These are phyloP conservation scores for Trifolium repens DNA, from an alignment of 306 rosid species.

Conservation along the genomic window DNA sequence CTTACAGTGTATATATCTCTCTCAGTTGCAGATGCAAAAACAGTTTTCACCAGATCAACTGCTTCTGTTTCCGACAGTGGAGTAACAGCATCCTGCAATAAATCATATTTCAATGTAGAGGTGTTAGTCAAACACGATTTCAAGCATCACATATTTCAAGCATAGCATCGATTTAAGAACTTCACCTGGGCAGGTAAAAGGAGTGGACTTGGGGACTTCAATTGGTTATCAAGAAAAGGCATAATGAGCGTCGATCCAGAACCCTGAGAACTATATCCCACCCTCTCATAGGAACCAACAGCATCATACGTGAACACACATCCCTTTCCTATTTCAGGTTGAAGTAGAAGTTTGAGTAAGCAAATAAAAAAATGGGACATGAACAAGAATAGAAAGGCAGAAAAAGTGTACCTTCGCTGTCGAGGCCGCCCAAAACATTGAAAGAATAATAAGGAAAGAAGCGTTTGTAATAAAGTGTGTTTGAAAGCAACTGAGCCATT, in stretches of 20 bases:
- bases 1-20: conserved; percentile 8
- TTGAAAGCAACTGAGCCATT: conserved; percentile 11
- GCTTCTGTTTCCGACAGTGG: neutral
- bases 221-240: conserved; percentile 21
- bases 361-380: conserved; percentile 16
- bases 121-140: neutral
- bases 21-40: neutral
- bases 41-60: neutral
- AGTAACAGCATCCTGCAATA: neutral
- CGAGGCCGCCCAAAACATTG: conserved; percentile 97
- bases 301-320: conserved; percentile 99
- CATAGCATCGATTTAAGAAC: neutral
- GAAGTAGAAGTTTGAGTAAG: conserved; percentile 10
- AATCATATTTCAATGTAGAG: neutral
- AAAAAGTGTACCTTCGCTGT: conserved; percentile 75
- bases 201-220: conserved; percentile 9
- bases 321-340: conserved; percentile 76
- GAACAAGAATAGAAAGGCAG: conserved; percentile 31
- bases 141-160: neutral
- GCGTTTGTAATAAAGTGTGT: conserved; percentile 8
- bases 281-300: conserved; percentile 99
- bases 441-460: conserved; percentile 90
- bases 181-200: conserved; percentile 8
- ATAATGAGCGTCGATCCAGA: conserved; percentile 59
- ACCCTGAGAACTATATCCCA: conserved; percentile 96